phyloP scores from a whole-genome alignment of 2,329 filamentous ascomycete species.

The Aspergillus luchuensis region DNA sequence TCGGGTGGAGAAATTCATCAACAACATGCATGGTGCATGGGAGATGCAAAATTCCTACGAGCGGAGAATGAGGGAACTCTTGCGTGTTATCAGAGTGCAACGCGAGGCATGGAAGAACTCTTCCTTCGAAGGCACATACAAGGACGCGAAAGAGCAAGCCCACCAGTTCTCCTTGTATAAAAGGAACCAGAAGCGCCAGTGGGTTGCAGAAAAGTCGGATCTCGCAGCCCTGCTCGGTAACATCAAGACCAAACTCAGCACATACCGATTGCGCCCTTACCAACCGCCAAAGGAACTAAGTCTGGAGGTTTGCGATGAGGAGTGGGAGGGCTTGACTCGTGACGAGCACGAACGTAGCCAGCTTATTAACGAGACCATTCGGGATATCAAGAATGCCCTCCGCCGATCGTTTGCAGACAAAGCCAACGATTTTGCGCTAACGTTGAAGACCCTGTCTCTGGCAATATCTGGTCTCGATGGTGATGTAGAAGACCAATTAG shows the following conservation, averaged over 20 bases:
- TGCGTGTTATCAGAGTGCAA: constrained; percentile 74
- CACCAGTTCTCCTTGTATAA: constrained; percentile 86
- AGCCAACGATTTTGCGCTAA: constrained; percentile 95
- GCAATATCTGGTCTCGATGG: constrained; percentile 97
- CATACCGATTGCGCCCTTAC: constrained; percentile 87
- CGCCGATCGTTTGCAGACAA: constrained; percentile 94
- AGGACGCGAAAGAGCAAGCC: constrained; percentile 86
- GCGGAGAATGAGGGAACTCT: constrained; percentile 79
- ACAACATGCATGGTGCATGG: constrained; percentile 98
- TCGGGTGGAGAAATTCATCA: constrained; percentile 96
- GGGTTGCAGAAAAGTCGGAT: constrained; percentile 98
- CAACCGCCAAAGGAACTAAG: constrained; percentile 83
- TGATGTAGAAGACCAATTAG: constrained; percentile 90
- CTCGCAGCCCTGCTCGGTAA: constrained; percentile 90
- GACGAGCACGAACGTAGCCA: constrained; percentile 87
- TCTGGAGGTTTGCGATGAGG: constrained; percentile 76
- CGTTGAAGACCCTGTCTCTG: constrained; percentile 89
- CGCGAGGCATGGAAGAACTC: constrained; percentile 75
- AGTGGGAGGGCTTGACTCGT: constrained; percentile 78
- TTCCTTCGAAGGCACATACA: constrained; percentile 86
- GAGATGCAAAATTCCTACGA: constrained; percentile 99
- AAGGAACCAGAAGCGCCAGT: constrained; percentile 82
- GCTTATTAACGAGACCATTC: constrained; percentile 95
- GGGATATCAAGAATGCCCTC: constrained; percentile 96
- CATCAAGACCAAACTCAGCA: constrained; percentile 98